Evolutionary conservation across 306 rosid species (phyloP).

Genomic region (Lablab purpureus): DNA sequence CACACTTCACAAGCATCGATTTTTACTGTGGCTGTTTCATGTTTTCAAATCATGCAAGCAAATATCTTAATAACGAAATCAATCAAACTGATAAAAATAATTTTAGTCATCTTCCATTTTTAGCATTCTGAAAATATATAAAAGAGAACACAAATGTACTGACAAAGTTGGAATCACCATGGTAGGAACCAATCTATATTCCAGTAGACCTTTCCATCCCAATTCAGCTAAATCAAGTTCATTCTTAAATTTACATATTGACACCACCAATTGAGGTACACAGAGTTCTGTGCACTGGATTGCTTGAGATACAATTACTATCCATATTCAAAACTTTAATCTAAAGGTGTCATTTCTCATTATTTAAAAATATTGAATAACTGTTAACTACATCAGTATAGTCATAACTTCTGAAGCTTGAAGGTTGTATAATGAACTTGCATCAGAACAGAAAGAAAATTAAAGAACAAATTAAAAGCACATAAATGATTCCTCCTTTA

Average conservation of each 20-base stretch:
- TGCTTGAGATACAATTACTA: slow-evolving; percentile 4
- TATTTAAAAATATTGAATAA: background rate
- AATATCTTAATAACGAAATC: background rate
- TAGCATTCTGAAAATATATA: background rate
- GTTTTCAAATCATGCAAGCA: slow-evolving; percentile 6
- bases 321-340: slow-evolving; percentile 16
- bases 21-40: background rate
- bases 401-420: slow-evolving; percentile 9
- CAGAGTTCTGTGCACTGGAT: background rate
- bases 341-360: background rate
- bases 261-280: background rate
- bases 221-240: too few relatives aligned
- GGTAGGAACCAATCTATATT: background rate
- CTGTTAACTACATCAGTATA: slow-evolving; percentile 3
- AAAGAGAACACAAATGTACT: background rate
- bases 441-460: slow-evolving; percentile 18
- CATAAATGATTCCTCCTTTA: background rate
- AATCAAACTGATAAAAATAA: background rate
- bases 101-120: background rate
- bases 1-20: background rate
- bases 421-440: slow-evolving; percentile 5
- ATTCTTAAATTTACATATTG: too few relatives aligned
- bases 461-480: background rate
- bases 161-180: slow-evolving; percentile 6
- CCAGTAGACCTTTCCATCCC: background rate